Percentiles rank a stretch among this genome's conserved stretches.
phyloP scores from a whole-genome alignment of 2,329 filamentous ascomycete genomes.

The Colletotrichum chlorophyti region DNA sequence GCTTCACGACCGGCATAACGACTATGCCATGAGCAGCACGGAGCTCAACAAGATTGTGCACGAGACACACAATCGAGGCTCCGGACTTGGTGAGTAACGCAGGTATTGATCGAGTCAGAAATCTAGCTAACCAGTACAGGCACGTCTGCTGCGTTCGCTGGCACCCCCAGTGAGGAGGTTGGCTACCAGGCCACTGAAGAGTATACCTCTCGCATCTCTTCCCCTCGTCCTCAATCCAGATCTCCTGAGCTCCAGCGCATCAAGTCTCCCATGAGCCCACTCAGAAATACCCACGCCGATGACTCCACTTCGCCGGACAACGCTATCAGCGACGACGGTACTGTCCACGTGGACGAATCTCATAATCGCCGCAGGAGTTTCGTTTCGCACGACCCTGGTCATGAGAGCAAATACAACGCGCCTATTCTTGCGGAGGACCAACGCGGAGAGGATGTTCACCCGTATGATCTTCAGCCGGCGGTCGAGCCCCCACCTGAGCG shows the following conservation, averaged over 20 bases:
- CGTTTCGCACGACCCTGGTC: conserved; percentile 30
- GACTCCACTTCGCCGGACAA: conserved; percentile 36
- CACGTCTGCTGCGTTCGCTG: conserved; percentile 65
- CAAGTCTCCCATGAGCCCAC: conserved; percentile 35
- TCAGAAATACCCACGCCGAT: conserved; percentile 35
- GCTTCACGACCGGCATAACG: conserved; percentile 63
- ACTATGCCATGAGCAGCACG: conserved; percentile 87
- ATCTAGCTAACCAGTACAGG: conserved; percentile 55
- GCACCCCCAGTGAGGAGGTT: conserved; percentile 89
- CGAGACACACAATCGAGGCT: conserved; percentile 65
- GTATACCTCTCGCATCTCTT: conserved; percentile 77
- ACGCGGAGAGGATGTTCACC: conserved; percentile 74
- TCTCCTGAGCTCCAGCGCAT: conserved; percentile 43
- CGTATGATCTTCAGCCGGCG: conserved; percentile 77
- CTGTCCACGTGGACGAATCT: conserved; percentile 82
- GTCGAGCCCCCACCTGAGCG: conserved; percentile 76
- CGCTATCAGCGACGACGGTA: conserved; percentile 57
- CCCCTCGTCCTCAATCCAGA: conserved; percentile 62
- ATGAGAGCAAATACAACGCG: conserved; percentile 61
- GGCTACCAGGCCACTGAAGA: conserved; percentile 88
- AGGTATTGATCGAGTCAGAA: neutral
- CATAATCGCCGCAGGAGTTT: conserved; percentile 48
- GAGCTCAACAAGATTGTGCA: conserved; percentile 90
- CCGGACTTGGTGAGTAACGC: conserved; percentile 54
- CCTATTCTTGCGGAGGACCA: conserved; percentile 93